Evolutionary conservation across 495 filamentous ascomycete genomes (phyloP).

Genomic region (Hypoxylon rickii): DNA sequence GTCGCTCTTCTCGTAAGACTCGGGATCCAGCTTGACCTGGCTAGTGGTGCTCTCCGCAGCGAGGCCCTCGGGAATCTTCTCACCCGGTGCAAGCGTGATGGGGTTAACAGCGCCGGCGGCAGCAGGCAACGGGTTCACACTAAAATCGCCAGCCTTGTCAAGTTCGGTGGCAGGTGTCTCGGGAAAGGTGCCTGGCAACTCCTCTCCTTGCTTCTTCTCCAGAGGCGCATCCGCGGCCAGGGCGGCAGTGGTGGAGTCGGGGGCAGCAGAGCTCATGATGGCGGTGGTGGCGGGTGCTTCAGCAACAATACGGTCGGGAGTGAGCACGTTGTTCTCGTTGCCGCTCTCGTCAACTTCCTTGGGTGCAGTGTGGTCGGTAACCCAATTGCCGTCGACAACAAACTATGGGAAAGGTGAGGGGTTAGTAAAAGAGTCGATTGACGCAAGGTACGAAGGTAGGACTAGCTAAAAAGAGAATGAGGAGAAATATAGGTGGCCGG

Average conservation of each 20-base stretch:
- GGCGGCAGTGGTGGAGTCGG: conserved; percentile 43
- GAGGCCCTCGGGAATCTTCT: conserved; percentile 69
- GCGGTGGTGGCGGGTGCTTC: conserved; percentile 48
- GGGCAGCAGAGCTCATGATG: conserved; percentile 55
- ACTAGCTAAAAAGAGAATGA: neutral
- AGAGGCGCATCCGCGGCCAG: conserved; percentile 41
- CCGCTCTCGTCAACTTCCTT: conserved; percentile 76
- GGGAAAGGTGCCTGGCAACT: conserved; percentile 78
- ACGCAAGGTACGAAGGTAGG: conserved; percentile 2
- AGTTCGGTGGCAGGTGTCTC: conserved; percentile 65
- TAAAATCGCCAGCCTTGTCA: conserved; percentile 54
- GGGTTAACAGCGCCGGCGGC: conserved; percentile 79
- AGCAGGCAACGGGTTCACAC: conserved; percentile 77
- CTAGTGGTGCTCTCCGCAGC: conserved; percentile 58
- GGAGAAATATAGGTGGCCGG: conserved; percentile 1
- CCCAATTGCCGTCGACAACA: conserved; percentile 89
- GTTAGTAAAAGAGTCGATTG: conserved; percentile 26
- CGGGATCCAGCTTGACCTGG: conserved; percentile 75
- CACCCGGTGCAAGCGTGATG: conserved; percentile 75
- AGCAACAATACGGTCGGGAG: conserved; percentile 67
- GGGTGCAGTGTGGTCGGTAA: conserved; percentile 73
- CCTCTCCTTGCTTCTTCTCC: conserved; percentile 39
- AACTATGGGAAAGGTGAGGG: conserved; percentile 59
- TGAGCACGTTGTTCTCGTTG: conserved; percentile 89
- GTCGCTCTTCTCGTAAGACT: conserved; percentile 80